phyloP scores from a whole-genome alignment of 495 filamentous ascomycete species.

The Trichoderma reesei region DNA sequence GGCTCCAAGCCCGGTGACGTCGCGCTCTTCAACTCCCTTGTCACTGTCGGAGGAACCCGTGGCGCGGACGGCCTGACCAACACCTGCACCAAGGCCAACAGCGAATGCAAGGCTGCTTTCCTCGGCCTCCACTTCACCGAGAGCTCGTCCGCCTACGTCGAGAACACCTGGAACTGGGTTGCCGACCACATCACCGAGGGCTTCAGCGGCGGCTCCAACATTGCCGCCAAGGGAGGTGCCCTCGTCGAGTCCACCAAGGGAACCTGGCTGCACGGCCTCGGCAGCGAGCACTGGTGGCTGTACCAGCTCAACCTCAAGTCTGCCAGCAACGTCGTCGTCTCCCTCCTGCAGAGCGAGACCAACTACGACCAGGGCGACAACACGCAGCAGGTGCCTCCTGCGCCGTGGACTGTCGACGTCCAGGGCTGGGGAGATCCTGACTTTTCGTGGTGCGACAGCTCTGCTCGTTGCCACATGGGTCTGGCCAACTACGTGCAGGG shows the following conservation, averaged over 20 bases:
- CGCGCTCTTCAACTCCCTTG: slow-evolving; percentile 86
- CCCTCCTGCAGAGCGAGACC: slow-evolving; percentile 77
- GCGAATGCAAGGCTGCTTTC: slow-evolving; percentile 60
- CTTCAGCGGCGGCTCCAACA: slow-evolving; percentile 21
- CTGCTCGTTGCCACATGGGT: slow-evolving; percentile 38
- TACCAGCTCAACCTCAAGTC: slow-evolving; percentile 68
- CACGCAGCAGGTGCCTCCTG: slow-evolving; percentile 30
- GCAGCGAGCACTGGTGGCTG: slow-evolving; percentile 63
- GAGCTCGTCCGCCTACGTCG: slow-evolving; percentile 59
- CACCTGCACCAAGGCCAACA: slow-evolving; percentile 38
- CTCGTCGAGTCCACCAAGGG: slow-evolving; percentile 48
- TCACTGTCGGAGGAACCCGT: slow-evolving; percentile 69
- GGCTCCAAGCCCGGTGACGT: slow-evolving; percentile 45
- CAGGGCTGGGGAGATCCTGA: slow-evolving; percentile 37
- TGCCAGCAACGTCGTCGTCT: slow-evolving; percentile 68
- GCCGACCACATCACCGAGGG: slow-evolving; percentile 59
- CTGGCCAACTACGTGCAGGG: slow-evolving; percentile 48
- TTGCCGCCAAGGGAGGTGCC: slow-evolving; percentile 38
- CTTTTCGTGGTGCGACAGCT: slow-evolving; percentile 31
- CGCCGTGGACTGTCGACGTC: slow-evolving; percentile 37
- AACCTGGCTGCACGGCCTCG: slow-evolving; percentile 58
- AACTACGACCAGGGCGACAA: slow-evolving; percentile 85
- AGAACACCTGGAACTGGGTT: slow-evolving; percentile 93
- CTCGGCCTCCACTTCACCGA: slow-evolving; percentile 71
- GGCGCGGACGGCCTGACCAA: slow-evolving; percentile 63